phyloP scores from a whole-genome alignment of 2,329 filamentous ascomycete genomes.

The Cercospora zeae-maydis region DNA sequence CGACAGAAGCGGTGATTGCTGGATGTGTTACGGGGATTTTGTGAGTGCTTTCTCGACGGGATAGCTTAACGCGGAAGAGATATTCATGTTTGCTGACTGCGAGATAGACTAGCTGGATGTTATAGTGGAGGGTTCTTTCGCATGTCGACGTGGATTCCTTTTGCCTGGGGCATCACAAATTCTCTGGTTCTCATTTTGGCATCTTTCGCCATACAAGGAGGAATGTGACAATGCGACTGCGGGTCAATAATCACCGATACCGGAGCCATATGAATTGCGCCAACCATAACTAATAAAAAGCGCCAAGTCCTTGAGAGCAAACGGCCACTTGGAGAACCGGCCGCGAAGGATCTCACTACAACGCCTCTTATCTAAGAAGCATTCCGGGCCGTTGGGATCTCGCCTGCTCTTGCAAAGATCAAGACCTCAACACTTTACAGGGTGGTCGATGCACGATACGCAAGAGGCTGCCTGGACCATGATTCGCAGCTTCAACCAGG shows the following conservation, averaged over 20 bases:
- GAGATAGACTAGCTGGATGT: conserved; percentile 66
- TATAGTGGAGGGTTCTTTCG: conserved; percentile 79
- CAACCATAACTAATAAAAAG: neutral
- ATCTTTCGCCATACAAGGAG: conserved; percentile 89
- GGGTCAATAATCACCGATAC: neutral
- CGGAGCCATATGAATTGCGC: neutral
- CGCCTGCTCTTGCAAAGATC: neutral
- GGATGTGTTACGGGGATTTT: conserved; percentile 78
- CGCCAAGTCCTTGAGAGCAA: neutral
- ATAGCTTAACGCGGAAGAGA: no score
- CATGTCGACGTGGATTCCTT: conserved; percentile 93
- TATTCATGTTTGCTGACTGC: conserved; percentile 5
- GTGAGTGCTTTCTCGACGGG: conserved; percentile 48
- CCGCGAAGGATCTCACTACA: neutral
- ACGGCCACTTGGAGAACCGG: neutral
- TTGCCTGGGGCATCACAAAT: conserved; percentile 83
- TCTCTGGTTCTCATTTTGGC: conserved; percentile 78
- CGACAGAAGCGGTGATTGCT: conserved; percentile 71
- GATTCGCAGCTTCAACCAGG: neutral
- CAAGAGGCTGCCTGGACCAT: neutral
- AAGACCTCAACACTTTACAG: neutral
- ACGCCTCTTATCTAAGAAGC: neutral
- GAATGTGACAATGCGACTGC: conserved; percentile 54
- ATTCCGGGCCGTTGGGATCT: neutral
- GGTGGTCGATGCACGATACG: neutral